Conservation (phyloP, 2,329 filamentous ascomycete genomes). For the Dothidotthia symphoricarpi region DNA sequence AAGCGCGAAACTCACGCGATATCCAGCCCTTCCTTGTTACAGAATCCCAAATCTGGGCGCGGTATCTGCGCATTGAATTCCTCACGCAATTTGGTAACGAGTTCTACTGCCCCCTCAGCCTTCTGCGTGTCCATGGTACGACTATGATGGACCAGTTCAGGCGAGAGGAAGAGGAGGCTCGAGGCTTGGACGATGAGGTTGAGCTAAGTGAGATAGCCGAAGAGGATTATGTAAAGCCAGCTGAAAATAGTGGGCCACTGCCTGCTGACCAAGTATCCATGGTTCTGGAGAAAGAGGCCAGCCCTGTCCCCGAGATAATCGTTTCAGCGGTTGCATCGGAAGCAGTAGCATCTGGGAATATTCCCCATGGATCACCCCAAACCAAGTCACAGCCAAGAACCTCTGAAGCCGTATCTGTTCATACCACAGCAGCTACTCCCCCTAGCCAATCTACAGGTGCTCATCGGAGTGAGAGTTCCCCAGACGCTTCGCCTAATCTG, state of each 20-base stretch:
- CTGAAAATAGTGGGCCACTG: conserved; percentile 26
- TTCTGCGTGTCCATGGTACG: conserved; percentile 87
- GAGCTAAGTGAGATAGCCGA: conserved; percentile 52
- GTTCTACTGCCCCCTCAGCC: conserved; percentile 90
- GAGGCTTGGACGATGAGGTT: conserved; percentile 61
- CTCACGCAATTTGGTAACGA: conserved; percentile 93
- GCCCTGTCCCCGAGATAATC: not conserved
- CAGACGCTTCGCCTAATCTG: not conserved
- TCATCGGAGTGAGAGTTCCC: not conserved
- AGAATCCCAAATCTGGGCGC: conserved; percentile 92
- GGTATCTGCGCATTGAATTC: conserved; percentile 89
- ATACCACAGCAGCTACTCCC: not conserved
- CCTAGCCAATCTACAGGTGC: conserved; percentile 1
- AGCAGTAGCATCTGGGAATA: conserved; percentile 1
- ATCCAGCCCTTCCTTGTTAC: conserved; percentile 94
- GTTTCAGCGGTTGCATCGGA: not conserved
- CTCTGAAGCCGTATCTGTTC: not conserved
- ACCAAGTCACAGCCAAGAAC: not conserved
- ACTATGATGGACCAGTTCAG: conserved; percentile 93
- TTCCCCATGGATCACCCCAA: not conserved
- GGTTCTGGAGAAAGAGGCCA: conserved; percentile 14
- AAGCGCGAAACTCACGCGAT: conserved; percentile 87
- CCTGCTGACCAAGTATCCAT: conserved; percentile 21
- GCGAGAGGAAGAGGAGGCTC: conserved; percentile 71
- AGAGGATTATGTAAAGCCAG: conserved; percentile 40